Percentiles rank a stretch among this genome's conserved stretches.
Evolutionary conservation across 169 alveolate species (phyloP).

Genomic region (Plasmodium blacklocki): DNA sequence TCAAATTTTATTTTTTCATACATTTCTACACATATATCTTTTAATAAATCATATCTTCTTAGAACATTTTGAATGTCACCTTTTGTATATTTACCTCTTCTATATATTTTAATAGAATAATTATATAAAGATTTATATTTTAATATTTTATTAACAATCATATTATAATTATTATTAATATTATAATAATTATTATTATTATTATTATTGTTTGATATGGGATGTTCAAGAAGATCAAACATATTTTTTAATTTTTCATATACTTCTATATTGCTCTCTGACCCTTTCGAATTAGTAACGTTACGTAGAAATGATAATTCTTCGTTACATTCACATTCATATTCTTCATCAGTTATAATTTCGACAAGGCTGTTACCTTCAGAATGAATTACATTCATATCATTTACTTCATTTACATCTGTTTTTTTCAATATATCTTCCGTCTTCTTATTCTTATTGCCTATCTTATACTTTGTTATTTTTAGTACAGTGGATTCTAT

Average conservation of each 20-base stretch:
- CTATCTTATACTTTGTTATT: conserved; percentile 58
- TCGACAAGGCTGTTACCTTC: background rate
- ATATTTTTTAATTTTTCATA: conserved; percentile 19
- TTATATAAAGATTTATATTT: conserved; percentile 54
- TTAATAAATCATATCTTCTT: conserved; percentile 79
- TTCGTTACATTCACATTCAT: conserved; percentile 26
- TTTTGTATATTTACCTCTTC: conserved; percentile 70
- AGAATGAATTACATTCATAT: background rate
- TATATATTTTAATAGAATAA: conserved; percentile 28
- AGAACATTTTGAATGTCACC: conserved; percentile 80
- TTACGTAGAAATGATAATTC: conserved; percentile 57
- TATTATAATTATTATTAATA: background rate
- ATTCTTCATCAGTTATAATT: conserved; percentile 17
- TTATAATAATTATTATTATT: background rate
- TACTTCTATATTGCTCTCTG: conserved; percentile 30
- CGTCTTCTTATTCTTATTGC: background rate
- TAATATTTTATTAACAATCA: conserved; percentile 6
- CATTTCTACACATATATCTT: conserved; percentile 76
- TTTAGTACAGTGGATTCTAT: conserved; percentile 97
- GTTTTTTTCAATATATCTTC: background rate
- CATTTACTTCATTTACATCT: background rate
- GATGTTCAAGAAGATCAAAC: conserved; percentile 9
- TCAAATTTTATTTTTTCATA: conserved; percentile 59
- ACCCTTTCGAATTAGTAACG: conserved; percentile 39
- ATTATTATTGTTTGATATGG: too few species aligned